Conservation (phyloP, 2,329 filamentous ascomycete genomes). For the Exophiala calicioides region DNA sequence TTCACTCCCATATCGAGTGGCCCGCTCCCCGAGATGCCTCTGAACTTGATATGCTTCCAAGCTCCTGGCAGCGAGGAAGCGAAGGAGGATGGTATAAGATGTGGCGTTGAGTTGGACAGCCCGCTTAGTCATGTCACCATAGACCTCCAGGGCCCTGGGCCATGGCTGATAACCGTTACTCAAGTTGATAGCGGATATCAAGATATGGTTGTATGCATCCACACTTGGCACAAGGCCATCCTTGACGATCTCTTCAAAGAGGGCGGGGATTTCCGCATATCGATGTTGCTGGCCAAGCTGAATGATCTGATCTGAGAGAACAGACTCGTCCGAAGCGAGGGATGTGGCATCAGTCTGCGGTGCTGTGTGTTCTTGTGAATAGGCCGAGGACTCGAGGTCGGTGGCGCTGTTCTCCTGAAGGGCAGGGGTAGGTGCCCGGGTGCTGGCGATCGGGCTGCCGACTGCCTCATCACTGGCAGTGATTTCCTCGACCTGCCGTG, state of each 20-base stretch:
- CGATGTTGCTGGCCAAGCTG: slow-evolving; percentile 70
- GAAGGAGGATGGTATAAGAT: slow-evolving; percentile 86
- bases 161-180: slow-evolving; percentile 83
- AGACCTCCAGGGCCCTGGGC: slow-evolving; percentile 89
- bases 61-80: slow-evolving; percentile 76
- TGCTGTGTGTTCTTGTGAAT: slow-evolving; percentile 36
- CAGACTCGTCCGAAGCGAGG: slow-evolving; percentile 61
- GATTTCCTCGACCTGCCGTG: slow-evolving; percentile 12
- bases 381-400: slow-evolving; percentile 24
- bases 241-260: slow-evolving; percentile 87
- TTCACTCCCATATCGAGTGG: slow-evolving; percentile 80
- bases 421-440: slow-evolving; percentile 14
- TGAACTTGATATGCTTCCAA: slow-evolving; percentile 75
- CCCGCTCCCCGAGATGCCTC: slow-evolving; percentile 74
- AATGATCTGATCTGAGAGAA: slow-evolving; percentile 76
- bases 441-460: slow-evolving; percentile 31
- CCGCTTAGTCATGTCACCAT: slow-evolving; percentile 91
- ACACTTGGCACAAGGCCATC: slow-evolving; percentile 79
- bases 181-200: slow-evolving; percentile 80
- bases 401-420: slow-evolving; percentile 7
- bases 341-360: slow-evolving; percentile 38
- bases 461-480: slow-evolving; percentile 32
- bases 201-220: slow-evolving; percentile 86
- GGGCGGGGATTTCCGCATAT: slow-evolving; percentile 83
- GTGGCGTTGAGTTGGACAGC: slow-evolving; percentile 77